Base-by-base conservation (phyloP, 2,329 filamentous ascomycete species). In the Fusarium multiceps region DNA sequence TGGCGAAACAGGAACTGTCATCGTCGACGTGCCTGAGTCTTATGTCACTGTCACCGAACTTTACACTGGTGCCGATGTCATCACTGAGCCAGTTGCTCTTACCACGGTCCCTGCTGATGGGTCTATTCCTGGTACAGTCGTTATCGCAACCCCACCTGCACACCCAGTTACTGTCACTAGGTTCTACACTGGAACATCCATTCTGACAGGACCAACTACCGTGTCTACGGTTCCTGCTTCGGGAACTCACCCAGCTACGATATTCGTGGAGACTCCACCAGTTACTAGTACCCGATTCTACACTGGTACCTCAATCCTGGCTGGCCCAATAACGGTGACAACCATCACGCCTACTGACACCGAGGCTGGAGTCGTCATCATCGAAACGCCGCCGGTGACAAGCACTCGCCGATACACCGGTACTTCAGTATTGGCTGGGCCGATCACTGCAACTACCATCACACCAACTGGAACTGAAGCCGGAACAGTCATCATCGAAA, bases 331-430 rank as follows among this genome's bases (percentile, higher is more conserved):
- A 0, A 63, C 47, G 0, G 41, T 41, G 2, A 62, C 47, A 0
- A 63, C 59, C 0, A 4, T 63, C 0, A 25, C 57, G 0, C 27
- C 60, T 1, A 63, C 43, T 0, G 25, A 9, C 0, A 32, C 43
- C 0, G 53, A 51, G 6, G 54, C 54, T 4, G 45, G 28, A 7
- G 37, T 21, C 4, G 40, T 61, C 2, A n/a, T 59, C 4, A 11
- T 62, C 3, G 59, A 46, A 7, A 64, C 61, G 7, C 59, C 59
- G 6, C 37, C 43, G 3, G 40, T 49, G 0, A 64, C 59, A 13
- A 64, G 30, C 10, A 63, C 45, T 1, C 45, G 50, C 3, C 40
- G 47, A 5, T 64, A 64, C 4, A 49, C 37, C 7, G 61, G 61
- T 9, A 64, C 61, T 3, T 57, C 50, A 1, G n/a, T 25, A 12